Percentiles rank a stretch among this genome's conserved stretches.
phyloP scores from a whole-genome alignment of 83 land plant species.

The Picea engelmannii region DNA sequence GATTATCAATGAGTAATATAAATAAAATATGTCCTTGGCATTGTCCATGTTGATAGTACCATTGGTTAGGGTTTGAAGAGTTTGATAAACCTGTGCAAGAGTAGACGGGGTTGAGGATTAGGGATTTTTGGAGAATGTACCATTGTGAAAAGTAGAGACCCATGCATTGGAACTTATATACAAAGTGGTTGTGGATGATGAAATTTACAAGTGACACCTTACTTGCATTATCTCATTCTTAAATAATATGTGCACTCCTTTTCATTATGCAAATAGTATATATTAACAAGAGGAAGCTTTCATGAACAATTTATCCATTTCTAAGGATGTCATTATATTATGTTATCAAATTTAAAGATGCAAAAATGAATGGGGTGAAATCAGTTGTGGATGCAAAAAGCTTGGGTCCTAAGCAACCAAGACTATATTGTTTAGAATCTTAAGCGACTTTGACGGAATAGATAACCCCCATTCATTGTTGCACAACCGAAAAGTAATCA shows the following conservation, averaged over 20 bases:
- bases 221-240: slow-evolving; percentile 92
- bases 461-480: no score
- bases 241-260: slow-evolving; percentile 90
- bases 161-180: slow-evolving; percentile 60
- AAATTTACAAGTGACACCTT: slow-evolving; percentile 90
- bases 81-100: no score
- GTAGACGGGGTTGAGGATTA: slow-evolving; percentile 59
- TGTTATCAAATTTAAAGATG: neutral
- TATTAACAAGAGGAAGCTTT: neutral
- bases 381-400: neutral
- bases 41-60: slow-evolving; percentile 71
- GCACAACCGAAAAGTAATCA: no score
- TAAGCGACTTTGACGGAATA: no score
- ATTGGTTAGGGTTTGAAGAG: no score
- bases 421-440: neutral
- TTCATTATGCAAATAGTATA: slow-evolving; percentile 61
- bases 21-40: slow-evolving; percentile 73
- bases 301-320: neutral
- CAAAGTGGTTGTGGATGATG: slow-evolving; percentile 91
- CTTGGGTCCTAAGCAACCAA: neutral
- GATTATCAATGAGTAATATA: slow-evolving; percentile 74
- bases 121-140: slow-evolving; percentile 67
- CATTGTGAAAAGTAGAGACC: slow-evolving; percentile 67
- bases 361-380: neutral
- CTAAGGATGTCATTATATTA: neutral